phyloP scores from a whole-genome alignment of 768 basidiomycete genomes.

The Leucocoprinus birnbaumii region DNA sequence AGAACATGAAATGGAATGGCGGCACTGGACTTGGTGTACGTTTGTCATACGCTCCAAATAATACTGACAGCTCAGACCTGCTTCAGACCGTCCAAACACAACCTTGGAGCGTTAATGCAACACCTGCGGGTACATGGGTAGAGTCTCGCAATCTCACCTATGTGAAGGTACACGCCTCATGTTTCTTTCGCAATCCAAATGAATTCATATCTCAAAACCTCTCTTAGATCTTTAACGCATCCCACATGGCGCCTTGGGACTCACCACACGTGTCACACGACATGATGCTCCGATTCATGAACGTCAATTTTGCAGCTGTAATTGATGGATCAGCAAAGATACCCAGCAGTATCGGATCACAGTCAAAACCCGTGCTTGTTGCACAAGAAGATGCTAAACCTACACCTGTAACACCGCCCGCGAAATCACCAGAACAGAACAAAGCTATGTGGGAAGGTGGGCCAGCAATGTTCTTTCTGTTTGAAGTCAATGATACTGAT shows the following conservation, averaged over 20 bases:
- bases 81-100: constrained; percentile 62
- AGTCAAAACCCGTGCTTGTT: constrained; percentile 62
- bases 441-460: constrained; percentile 91
- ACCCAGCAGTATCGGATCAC: constrained; percentile 75
- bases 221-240: constrained; percentile 80
- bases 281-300: constrained; percentile 99
- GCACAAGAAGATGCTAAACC: constrained; percentile 38
- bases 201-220: neutral
- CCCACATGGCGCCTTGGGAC: constrained; percentile 95
- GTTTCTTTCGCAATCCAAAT: neutral
- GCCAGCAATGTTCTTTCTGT: constrained; percentile 16
- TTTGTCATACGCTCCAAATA: constrained; percentile 13
- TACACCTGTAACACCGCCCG: constrained; percentile 33
- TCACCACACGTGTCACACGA: constrained; percentile 87
- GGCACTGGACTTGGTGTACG: constrained; percentile 79
- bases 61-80: neutral
- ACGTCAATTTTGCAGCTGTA: constrained; percentile 80
- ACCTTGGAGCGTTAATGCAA: constrained; percentile 72
- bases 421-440: constrained; percentile 71
- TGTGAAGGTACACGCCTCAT: constrained; percentile 59
- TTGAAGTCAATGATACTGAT: neutral
- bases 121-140: constrained; percentile 89
- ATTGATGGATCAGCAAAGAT: constrained; percentile 79
- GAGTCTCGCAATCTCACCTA: constrained; percentile 89
- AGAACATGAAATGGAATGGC: constrained; percentile 83